These are phyloP conservation scores for Penicillium vulpinum DNA, from an alignment of 2,329 filamentous ascomycete species.

Conservation along the genomic window DNA sequence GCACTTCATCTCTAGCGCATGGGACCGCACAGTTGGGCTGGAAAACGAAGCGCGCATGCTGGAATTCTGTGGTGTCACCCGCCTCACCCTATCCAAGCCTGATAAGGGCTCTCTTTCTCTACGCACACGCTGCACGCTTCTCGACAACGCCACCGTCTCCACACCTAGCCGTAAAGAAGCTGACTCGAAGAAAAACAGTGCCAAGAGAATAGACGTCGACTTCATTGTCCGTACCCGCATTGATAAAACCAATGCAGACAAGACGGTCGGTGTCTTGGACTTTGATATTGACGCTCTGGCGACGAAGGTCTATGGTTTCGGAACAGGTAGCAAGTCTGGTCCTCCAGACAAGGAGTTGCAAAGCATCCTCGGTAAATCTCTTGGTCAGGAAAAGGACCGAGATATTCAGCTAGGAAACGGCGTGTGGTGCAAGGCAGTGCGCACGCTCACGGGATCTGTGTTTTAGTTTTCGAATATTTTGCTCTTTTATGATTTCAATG, in stretches of 20 bases:
- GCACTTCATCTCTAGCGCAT: conserved; percentile 44
- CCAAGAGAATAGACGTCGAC: conserved; percentile 41
- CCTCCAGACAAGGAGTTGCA: conserved; percentile 40
- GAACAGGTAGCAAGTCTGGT: conserved; percentile 25
- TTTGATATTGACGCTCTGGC: conserved; percentile 42
- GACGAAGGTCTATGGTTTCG: conserved; percentile 45
- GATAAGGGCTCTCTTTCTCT: conserved; percentile 29
- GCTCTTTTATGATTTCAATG: conserved; percentile 8
- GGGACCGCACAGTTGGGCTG: conserved; percentile 42
- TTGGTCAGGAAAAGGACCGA: conserved; percentile 16
- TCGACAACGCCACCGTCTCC: conserved; percentile 26
- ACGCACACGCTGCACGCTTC: conserved; percentile 41
- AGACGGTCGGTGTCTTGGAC: conserved; percentile 31
- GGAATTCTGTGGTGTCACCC: conserved; percentile 48
- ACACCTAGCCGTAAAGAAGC: conserved; percentile 13
- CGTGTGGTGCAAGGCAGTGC: conserved; percentile 43
- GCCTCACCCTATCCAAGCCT: conserved; percentile 33
- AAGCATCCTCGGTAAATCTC: conserved; percentile 34
- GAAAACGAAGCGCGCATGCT: conserved; percentile 48
- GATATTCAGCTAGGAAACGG: conserved; percentile 36
- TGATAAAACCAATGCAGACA: conserved; percentile 7
- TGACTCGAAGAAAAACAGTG: conserved; percentile 10
- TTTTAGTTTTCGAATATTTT: conserved; percentile 28
- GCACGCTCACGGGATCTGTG: conserved; percentile 35
- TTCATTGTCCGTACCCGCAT: conserved; percentile 39